A percentile compares a stretch with the other conserved stretches of the same genome.
These are phyloP conservation scores for Peronospora belbahrii DNA, from an alignment of 352 stramenopile species.

Conservation along the genomic window DNA sequence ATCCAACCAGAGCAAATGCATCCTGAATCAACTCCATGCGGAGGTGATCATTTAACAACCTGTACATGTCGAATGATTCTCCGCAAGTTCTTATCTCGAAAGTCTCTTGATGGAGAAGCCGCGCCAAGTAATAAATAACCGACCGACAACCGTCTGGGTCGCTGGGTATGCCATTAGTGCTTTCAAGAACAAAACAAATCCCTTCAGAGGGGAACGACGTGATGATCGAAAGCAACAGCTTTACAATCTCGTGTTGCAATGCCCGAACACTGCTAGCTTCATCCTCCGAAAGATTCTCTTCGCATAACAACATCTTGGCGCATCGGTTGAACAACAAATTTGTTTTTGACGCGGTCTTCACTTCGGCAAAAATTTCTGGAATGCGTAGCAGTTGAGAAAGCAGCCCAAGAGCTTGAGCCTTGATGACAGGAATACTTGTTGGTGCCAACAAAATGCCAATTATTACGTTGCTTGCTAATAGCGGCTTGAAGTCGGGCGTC, in stretches of 20 bases:
- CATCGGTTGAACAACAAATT: conserved; percentile 68
- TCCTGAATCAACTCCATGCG: conserved; percentile 41
- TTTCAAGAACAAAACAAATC: conserved; percentile 63
- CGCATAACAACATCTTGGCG: conserved; percentile 42
- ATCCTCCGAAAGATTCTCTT: conserved; percentile 4
- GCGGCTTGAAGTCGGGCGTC: conserved; percentile 36
- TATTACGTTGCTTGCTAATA: conserved; percentile 42
- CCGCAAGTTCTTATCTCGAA: conserved; percentile 37
- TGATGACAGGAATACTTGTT: conserved; percentile 25
- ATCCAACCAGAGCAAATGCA: conserved; percentile 45
- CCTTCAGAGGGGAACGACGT: conserved; percentile 51
- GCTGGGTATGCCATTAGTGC: conserved; percentile 38
- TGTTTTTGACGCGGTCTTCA: conserved; percentile 38
- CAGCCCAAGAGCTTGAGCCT: conserved; percentile 34
- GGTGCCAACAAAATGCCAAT: conserved; percentile 40
- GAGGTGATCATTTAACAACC: conserved; percentile 22
- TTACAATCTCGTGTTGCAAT: conserved; percentile 54
- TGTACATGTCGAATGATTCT: conserved; percentile 5
- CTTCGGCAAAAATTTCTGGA: conserved; percentile 33
- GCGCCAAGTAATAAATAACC: conserved; percentile 52
- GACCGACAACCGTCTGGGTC: conserved; percentile 49
- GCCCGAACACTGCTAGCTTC: conserved; percentile 20
- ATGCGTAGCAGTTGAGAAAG: conserved; percentile 35
- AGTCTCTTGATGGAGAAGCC: conserved; percentile 55
- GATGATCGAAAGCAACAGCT: conserved; percentile 46